Percentiles rank a stretch among this genome's conserved stretches.
phyloP scores from a whole-genome alignment of 2,329 filamentous ascomycete genomes.

The Fusarium tuaranense region DNA sequence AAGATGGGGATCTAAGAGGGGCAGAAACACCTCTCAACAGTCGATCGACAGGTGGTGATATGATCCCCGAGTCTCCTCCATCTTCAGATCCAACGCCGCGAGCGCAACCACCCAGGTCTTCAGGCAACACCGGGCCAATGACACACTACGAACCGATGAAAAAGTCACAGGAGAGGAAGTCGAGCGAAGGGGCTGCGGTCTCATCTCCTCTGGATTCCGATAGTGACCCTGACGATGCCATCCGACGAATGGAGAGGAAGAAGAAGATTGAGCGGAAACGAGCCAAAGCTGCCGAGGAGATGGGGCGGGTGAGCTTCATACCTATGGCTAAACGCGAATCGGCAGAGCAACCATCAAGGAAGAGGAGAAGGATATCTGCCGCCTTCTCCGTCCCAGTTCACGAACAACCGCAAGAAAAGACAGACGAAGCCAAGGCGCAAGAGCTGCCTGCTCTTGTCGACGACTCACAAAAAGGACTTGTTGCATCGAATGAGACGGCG shows the following conservation, averaged over 20 bases:
- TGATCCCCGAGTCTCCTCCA: slow-evolving; percentile 53
- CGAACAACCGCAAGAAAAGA: not conserved
- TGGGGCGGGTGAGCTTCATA: slow-evolving; percentile 55
- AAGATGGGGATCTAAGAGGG: slow-evolving; percentile 27
- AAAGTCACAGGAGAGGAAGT: slow-evolving; percentile 58
- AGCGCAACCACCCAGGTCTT: slow-evolving; percentile 36
- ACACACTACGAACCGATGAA: slow-evolving; percentile 59
- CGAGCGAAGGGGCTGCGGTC: slow-evolving; percentile 38
- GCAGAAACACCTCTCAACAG: slow-evolving; percentile 43
- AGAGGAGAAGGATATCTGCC: slow-evolving; percentile 41
- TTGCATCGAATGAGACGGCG: slow-evolving; percentile 41
- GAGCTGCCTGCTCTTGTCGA: slow-evolving; percentile 32
- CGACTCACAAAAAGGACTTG: slow-evolving; percentile 42
- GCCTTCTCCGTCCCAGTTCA: not conserved
- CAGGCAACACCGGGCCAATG: slow-evolving; percentile 48
- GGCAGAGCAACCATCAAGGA: slow-evolving; percentile 40
- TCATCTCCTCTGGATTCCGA: slow-evolving; percentile 42
- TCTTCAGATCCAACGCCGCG: slow-evolving; percentile 38
- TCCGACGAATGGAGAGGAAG: slow-evolving; percentile 49
- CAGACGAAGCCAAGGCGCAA: slow-evolving; percentile 14
- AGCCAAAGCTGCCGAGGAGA: slow-evolving; percentile 54
- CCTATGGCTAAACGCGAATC: slow-evolving; percentile 38
- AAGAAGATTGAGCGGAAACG: slow-evolving; percentile 53
- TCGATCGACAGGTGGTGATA: slow-evolving; percentile 45
- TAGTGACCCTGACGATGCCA: slow-evolving; percentile 52